A percentile compares a stretch with the other conserved stretches of the same genome.
Evolutionary conservation across 257 asterid genomes (phyloP).

Genomic region (Gynochthodes officinalis): DNA sequence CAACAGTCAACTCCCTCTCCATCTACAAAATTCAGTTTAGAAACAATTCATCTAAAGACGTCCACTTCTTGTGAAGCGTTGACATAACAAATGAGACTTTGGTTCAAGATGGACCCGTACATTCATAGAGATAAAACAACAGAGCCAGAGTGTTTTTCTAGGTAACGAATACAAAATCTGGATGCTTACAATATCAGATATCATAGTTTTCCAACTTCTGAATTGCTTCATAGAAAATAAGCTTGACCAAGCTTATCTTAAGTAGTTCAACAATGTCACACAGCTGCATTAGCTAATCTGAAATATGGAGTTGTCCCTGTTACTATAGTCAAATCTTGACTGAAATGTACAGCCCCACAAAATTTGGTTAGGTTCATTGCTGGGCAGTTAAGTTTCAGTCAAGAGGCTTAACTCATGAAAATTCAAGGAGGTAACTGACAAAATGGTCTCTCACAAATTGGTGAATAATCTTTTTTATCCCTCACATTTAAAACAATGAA

Average conservation of each 20-base stretch:
- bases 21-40: not conserved
- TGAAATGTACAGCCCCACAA: not conserved
- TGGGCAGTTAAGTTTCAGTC: not conserved
- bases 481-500: too few species aligned
- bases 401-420: too few species aligned
- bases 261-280: not conserved
- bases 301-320: not conserved
- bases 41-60: not conserved
- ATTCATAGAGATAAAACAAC: not conserved
- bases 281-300: not conserved
- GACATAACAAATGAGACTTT: not conserved
- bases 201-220: not conserved
- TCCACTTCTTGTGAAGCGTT: not conserved
- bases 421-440: too few species aligned
- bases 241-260: not conserved
- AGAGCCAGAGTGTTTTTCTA: not conserved
- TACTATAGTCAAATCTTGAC: not conserved
- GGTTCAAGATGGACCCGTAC: not conserved
- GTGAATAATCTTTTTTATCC: too few species aligned
- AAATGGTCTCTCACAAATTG: too few species aligned
- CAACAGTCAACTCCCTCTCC: not conserved
- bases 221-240: too few species aligned
- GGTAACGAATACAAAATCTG: not conserved
- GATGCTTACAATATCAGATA: not conserved
- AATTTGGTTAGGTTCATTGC: not conserved